Evolutionary conservation across 202 grass and related monocot species (phyloP), one percentile per base, ranked within the genome.

Genomic region (Musa balbisiana): DNA sequence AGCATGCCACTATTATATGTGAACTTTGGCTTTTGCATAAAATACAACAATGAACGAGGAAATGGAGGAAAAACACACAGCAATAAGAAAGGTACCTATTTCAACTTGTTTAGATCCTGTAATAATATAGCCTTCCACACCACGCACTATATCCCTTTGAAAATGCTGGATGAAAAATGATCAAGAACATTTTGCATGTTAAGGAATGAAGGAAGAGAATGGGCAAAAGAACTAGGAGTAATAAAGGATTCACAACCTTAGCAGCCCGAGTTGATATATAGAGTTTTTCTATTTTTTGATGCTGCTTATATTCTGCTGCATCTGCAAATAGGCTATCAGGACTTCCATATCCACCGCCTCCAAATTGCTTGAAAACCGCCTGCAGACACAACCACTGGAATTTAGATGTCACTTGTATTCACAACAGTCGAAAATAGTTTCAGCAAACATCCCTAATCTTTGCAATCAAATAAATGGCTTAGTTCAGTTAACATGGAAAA

Each of bases 21-120:
- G 33, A 8, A 43, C 33, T 43, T 43, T 43, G 33, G 33, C 33
- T 43, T 43, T 43, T 43, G 33, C 33, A 43, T 43, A 43, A 43
- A 43, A 43, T 5, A 43, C 33, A 43, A 43, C 4, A 8, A 43
- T 5, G 33, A 5, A 43, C 33, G 5, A 43, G 33, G 33, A 43
- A 43, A 43, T 43, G 33, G 4, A 6, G 43, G 8, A 15, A 20
- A 65, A 25, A 53, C 0, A 64, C 75, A 64, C 11, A 64, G 10
- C 62, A 55, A 43, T 49, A 71, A 56, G 19, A 55, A 71, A 14
- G 52, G 9, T 83, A 99, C 95, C 95, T 14, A 93, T 87, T 77
- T 99, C 95, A 49, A 99, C 95, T 86, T 95, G 95, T 74, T 99
- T 99, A 55, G 89, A 99, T 58, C 95, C 95, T 2, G 91, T 99